A percentile compares a stretch with the other conserved stretches of the same genome.
These are phyloP conservation scores for Boletus reticulatus DNA, from an alignment of 768 basidiomycete species.

Conservation along the genomic window DNA sequence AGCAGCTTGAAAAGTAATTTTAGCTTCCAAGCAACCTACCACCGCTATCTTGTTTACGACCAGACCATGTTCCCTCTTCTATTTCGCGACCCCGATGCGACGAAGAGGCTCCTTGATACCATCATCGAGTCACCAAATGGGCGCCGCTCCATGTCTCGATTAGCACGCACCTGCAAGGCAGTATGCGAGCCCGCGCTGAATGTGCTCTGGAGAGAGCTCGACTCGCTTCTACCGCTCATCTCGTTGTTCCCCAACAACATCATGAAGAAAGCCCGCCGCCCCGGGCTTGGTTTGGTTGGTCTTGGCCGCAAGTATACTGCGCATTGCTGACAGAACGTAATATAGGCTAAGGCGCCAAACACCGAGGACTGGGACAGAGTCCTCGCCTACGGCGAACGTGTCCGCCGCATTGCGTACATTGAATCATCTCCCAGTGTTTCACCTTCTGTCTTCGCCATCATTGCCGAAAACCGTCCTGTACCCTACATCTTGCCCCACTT, in stretches of 20 bases:
- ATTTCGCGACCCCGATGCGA: conserved; percentile 61
- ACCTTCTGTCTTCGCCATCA: conserved; percentile 61
- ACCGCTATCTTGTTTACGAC: conserved; percentile 45
- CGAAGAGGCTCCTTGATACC: conserved; percentile 49
- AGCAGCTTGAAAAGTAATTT: conserved; percentile 27
- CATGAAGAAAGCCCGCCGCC: conserved; percentile 67
- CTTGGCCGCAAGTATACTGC: neutral
- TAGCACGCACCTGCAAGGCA: conserved; percentile 75
- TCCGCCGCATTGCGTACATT: conserved; percentile 67
- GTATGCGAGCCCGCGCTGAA: conserved; percentile 70
- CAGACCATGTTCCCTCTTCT: conserved; percentile 53
- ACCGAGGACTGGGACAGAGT: conserved; percentile 68
- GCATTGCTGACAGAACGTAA: conserved; percentile 6
- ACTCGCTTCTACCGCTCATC: conserved; percentile 69
- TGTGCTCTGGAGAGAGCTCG: conserved; percentile 75
- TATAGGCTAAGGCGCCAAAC: conserved; percentile 57
- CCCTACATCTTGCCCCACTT: conserved; percentile 69
- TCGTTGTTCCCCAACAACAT: conserved; percentile 67
- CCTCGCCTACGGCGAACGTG: conserved; percentile 64
- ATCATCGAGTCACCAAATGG: conserved; percentile 61
- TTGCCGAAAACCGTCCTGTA: conserved; percentile 62
- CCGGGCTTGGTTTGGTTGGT: conserved; percentile 76
- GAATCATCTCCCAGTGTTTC: conserved; percentile 64
- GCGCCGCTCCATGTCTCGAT: conserved; percentile 62
- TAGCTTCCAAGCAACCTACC: conserved; percentile 33